Conservation (phyloP, 805 yeast genomes). For the Suhomyces xylopsoci region DNA sequence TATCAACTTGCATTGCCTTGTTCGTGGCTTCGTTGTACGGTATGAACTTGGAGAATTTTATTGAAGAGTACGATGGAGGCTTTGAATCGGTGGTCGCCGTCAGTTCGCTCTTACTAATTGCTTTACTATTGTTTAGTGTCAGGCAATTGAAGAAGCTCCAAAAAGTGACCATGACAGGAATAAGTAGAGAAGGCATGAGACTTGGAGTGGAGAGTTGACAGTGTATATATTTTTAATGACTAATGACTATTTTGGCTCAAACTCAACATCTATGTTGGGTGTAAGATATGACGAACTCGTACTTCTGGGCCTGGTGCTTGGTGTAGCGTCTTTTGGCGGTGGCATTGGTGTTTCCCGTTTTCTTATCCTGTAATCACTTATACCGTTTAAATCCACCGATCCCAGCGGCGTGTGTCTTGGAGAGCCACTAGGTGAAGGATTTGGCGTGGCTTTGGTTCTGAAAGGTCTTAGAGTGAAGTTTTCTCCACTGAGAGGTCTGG, state of each 20-base stretch:
- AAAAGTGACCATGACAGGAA: slow-evolving; percentile 65
- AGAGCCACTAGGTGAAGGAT: slow-evolving; percentile 37
- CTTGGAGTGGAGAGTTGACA: neutral
- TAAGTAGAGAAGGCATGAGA: slow-evolving; percentile 9
- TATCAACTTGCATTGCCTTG: slow-evolving; percentile 78
- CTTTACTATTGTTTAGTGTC: slow-evolving; percentile 53
- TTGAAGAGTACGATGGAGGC: slow-evolving; percentile 78
- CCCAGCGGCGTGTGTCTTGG: slow-evolving; percentile 27
- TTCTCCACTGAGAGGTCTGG: slow-evolving; percentile 25
- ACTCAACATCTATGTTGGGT: slow-evolving; percentile 27
- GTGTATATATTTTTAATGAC: neutral
- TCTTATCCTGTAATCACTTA: slow-evolving; percentile 1
- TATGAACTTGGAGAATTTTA: slow-evolving; percentile 90
- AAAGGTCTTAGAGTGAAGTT: slow-evolving; percentile 41
- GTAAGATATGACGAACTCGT: slow-evolving; percentile 21
- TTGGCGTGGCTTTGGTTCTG: slow-evolving; percentile 38
- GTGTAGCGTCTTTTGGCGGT: neutral
- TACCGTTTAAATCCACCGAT: slow-evolving; percentile 10
- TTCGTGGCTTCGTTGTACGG: slow-evolving; percentile 88
- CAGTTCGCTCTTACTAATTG: slow-evolving; percentile 40
- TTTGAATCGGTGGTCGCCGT: slow-evolving; percentile 46
- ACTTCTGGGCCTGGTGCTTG: slow-evolving; percentile 12
- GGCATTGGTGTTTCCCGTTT: slow-evolving; percentile 1
- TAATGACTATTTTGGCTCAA: slow-evolving; percentile 15
- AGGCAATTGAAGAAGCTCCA: slow-evolving; percentile 62